A percentile compares a stretch with the other conserved stretches of the same genome.
Evolutionary conservation across 805 yeast species (phyloP).

Genomic region (Cyberlindnera japonica): DNA sequence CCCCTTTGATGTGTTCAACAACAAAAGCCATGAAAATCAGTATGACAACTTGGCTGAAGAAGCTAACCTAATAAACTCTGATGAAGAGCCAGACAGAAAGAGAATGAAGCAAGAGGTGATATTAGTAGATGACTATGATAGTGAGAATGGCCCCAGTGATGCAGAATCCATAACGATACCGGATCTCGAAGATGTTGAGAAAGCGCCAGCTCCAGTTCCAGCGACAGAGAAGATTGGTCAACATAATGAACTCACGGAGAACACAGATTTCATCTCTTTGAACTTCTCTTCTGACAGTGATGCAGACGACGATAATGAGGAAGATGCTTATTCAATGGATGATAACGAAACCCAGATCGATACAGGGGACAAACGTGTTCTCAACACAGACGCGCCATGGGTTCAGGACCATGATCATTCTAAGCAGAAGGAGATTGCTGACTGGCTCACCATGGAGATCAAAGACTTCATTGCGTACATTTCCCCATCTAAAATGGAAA

Average conservation of each 20-base stretch:
- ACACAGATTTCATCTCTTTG: slow-evolving; percentile 41
- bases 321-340: slow-evolving; percentile 29
- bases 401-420: slow-evolving; percentile 73
- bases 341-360: slow-evolving; percentile 21
- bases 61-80: slow-evolving; percentile 6
- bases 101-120: slow-evolving; percentile 7
- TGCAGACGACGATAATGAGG: slow-evolving; percentile 21
- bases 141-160: slow-evolving; percentile 3
- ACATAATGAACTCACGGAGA: slow-evolving; percentile 32
- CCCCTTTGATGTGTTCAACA: slow-evolving; percentile 22
- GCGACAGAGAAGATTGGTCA: not conserved
- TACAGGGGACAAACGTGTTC: slow-evolving; percentile 11
- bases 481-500: slow-evolving; percentile 78
- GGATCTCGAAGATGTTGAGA: not conserved
- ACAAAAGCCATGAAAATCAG: slow-evolving; percentile 25
- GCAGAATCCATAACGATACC: not conserved
- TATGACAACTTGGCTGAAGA: slow-evolving; percentile 15
- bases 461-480: slow-evolving; percentile 80
- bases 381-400: slow-evolving; percentile 58
- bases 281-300: slow-evolving; percentile 31
- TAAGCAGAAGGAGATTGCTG: slow-evolving; percentile 70
- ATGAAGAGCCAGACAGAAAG: slow-evolving; percentile 1
- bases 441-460: slow-evolving; percentile 84
- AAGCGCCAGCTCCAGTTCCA: not conserved
- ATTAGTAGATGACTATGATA: slow-evolving; percentile 9